Evolutionary conservation across 202 grass and related monocot species (phyloP), one percentile per base, ranked within the genome.

Genomic region (Zizania palustris): DNA sequence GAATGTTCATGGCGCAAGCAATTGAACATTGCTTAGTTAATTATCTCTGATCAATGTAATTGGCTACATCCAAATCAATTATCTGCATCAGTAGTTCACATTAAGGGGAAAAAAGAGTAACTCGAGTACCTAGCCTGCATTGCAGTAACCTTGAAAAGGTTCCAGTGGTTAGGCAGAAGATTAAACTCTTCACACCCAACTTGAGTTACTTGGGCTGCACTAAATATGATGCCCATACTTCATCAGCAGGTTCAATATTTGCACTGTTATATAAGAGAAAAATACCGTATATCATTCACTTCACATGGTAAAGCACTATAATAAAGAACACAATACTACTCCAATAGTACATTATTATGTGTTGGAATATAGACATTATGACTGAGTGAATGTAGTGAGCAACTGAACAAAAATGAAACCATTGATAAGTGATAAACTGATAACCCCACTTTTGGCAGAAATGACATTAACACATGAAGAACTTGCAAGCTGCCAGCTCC

Each of bases 171-270:
- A 43, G 65, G 59, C 66, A 60, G 71, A 50, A 71, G 51, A 55
- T 55, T 55, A 75, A 68, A 5, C 11, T 45, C 19, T 13, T 77
- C 73, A 58, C 38, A 81, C 41, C 39, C 44, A 68, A 39, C 7
- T 5, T 35, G 11, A 69, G 48, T 93, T 82, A 90, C 78, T 91
- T 97, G 4, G 51, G 84, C 8, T 57, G 68, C 9, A 94, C 70
- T 15, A 98, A 82, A 82, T 98, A 94, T 0, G 91, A 98, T 60
- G 95, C 87, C 95, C 95, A 98, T 20, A 98, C 80, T 33, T 88
- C 91, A 88, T 98, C 84, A 63, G 89, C 56, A 94, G 9, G 80
- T 76, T 67, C 28, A 82, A 55, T 0, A 45, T 38, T 60, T 58
- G 43, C 57, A 67, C 34, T 85, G 44, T 74, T 45, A 73, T 5